Evolutionary conservation across 805 yeast species (phyloP), one percentile per base, ranked within the genome.

Genomic region (Torulaspora quercuum): DNA sequence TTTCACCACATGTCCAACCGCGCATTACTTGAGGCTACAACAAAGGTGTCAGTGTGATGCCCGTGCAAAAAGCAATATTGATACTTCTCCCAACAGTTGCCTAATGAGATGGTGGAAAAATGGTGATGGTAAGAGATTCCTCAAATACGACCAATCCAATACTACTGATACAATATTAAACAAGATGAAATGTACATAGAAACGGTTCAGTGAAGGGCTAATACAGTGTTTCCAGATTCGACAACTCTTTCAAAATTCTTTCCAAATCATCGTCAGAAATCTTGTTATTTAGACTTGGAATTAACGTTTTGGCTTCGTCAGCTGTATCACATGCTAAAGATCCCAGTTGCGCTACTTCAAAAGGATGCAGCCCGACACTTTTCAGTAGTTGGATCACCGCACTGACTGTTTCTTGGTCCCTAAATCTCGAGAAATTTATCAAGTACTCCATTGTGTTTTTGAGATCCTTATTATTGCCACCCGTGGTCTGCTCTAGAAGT

Each of bases 301-400:
- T 81, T 53, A 92, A 70, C 11, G 96, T 85, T 64, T 86, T 86
- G 23, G 97, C 97, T 68, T 92, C 98, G 56, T 85, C 98, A 5
- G 95, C 88, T 45, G 90, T 97, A 56, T 90, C 98, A 64, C 97
- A 89, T 19, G 92, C 83, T 44, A 90, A 70, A 3, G 95, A 85
- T 0, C 94, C 90, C 40, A 70, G 38, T 63, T 92, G 97, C 1
- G 97, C 95, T 37, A 86, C 70, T 65, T 92, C 98, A 61, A 92
- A 92, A 1, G 98, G 97, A 67, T 92, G 98, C 52, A 92, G 64
- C 17, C 78, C 80, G 32, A 82, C 77, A 17, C 80, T 67, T 44
- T 77, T 80, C 55, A 92, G 70, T 45, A 92, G 67, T 49, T 83
- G 85, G 57, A 90, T 97, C 13, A 88, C 97, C 1, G 97, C 95